Evolutionary conservation across 129 eudicot genomes (phyloP), one percentile per base, ranked within the genome.

Genomic region (Logfia minima): DNA sequence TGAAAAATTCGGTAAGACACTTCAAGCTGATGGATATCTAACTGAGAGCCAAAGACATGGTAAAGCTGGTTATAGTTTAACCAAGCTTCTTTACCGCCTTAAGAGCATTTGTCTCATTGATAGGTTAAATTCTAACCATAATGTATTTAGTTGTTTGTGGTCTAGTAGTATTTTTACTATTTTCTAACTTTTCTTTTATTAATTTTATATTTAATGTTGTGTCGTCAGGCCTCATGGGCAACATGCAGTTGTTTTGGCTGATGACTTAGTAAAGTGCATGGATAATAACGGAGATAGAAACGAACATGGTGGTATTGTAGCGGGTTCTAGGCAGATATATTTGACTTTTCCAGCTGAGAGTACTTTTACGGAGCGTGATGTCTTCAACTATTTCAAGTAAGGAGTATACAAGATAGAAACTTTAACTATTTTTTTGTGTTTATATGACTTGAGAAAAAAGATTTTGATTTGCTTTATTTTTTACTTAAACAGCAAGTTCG

Each of bases 41-140:
- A 94, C 99, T 1, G 99, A 94, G 79, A 94, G 99, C 76, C 97
- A 91, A 82, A 74, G 99, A 66, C 97, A 94, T 53, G 99, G 97
- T 59, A 87, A 88, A 82, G 94, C 99, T 39, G 97, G 97, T 55
- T 94, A 87, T 82, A 94, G 93, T 66, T 83, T 94, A 83, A 94
- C 97, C 7, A 91, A 89, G 71, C 99, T 94, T 83, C 97, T 94
- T 41, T 93, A 93, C 1, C 89, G 93, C 37, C 72, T 94, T 79
- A 94, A 84, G 82, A 88, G 89, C 74, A 88, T 91, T 52, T 82
- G 88, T 6, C 88, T 94, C 24, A 91, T 94, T 39, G 99, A 94
- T 82, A 86, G 94, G 96, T 92, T n/a, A 13, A 60, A 43, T 45
- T 53, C 52, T 32, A 67, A 72, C 75, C 60, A 23, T 69, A 41